These are phyloP conservation scores for Bjerkandera adusta DNA, from an alignment of 1,284 basidiomycete species.

Conservation along the genomic window DNA sequence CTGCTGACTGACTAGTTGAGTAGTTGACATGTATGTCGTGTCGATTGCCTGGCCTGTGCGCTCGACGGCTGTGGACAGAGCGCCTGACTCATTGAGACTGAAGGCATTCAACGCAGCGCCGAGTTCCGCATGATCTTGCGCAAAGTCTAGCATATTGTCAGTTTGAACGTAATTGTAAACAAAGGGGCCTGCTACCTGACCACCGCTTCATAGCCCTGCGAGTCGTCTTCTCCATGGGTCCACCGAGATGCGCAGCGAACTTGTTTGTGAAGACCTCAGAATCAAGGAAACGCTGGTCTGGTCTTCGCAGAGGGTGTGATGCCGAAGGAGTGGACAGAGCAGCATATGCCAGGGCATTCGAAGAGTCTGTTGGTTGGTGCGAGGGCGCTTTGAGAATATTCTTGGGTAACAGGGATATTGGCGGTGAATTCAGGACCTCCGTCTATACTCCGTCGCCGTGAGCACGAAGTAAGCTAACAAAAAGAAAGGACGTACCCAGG, in stretches of 20 bases:
- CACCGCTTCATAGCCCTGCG: constrained; percentile 90
- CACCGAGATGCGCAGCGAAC: constrained; percentile 88
- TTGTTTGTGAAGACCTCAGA: constrained; percentile 97
- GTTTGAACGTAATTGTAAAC: constrained; percentile 1
- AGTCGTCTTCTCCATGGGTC: constrained; percentile 96
- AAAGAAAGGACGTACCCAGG: constrained; percentile 68
- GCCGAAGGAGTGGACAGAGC: constrained; percentile 88
- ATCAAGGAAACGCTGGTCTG: constrained; percentile 94
- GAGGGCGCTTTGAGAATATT: constrained; percentile 95
- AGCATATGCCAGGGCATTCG: constrained; percentile 73
- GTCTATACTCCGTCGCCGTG: constrained; percentile 50
- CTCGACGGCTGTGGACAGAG: constrained; percentile 80
- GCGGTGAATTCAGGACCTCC: constrained; percentile 90
- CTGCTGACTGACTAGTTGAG: constrained; percentile 64
- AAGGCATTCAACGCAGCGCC: constrained; percentile 96
- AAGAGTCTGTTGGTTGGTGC: constrained; percentile 87
- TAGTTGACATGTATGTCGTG: constrained; percentile 90
- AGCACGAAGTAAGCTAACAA: neutral
- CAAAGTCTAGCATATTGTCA: constrained; percentile 55
- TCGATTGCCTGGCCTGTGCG: constrained; percentile 96
- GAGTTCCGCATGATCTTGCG: constrained; percentile 91
- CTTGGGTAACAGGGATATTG: constrained; percentile 88
- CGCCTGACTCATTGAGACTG: constrained; percentile 80
- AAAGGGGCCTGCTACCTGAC: constrained; percentile 55
- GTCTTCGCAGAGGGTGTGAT: constrained; percentile 80